Evolutionary conservation across 441 rosid species (phyloP).

Genomic region (Erysimum cheiri): DNA sequence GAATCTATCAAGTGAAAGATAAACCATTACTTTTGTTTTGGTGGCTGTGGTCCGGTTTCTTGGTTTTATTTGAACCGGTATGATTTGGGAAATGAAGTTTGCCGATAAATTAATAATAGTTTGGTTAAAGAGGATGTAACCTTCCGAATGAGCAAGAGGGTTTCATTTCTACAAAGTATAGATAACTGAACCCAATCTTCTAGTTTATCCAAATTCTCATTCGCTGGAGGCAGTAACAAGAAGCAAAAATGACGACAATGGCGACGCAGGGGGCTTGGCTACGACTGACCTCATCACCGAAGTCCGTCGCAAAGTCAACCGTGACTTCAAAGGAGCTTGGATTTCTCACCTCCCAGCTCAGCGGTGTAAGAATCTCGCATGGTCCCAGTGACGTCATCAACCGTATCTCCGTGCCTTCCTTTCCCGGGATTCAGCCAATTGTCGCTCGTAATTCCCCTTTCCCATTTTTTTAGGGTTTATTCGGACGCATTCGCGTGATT

Average conservation of each 20-base stretch:
- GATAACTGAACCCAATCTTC: constrained; percentile 36
- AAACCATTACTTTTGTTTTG: not conserved
- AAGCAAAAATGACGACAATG: constrained; percentile 46
- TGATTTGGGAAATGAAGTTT: not conserved
- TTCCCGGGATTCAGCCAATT: constrained; percentile 59
- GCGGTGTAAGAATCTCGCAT: constrained; percentile 67
- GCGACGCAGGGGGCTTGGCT: constrained; percentile 53
- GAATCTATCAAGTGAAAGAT: constrained; percentile 9
- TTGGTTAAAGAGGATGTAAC: too few relatives aligned
- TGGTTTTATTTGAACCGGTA: constrained; percentile 16
- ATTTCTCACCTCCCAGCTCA: constrained; percentile 66
- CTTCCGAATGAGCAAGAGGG: not conserved
- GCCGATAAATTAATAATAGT: not conserved
- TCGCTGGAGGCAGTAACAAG: not conserved
- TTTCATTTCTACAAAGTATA: not conserved
- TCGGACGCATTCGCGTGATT: not conserved
- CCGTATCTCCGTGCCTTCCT: constrained; percentile 49
- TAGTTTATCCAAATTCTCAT: constrained; percentile 33
- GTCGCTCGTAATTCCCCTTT: constrained; percentile 65
- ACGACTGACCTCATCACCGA: constrained; percentile 41
- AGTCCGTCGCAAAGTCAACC: constrained; percentile 33
- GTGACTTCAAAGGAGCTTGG: constrained; percentile 50
- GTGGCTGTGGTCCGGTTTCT: not conserved
- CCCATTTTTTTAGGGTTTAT: not conserved
- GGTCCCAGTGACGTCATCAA: constrained; percentile 31